Evolutionary conservation across 2,329 filamentous ascomycete species (phyloP), one percentile per base, ranked within the genome.

Genomic region (Fusarium subglutinans): DNA sequence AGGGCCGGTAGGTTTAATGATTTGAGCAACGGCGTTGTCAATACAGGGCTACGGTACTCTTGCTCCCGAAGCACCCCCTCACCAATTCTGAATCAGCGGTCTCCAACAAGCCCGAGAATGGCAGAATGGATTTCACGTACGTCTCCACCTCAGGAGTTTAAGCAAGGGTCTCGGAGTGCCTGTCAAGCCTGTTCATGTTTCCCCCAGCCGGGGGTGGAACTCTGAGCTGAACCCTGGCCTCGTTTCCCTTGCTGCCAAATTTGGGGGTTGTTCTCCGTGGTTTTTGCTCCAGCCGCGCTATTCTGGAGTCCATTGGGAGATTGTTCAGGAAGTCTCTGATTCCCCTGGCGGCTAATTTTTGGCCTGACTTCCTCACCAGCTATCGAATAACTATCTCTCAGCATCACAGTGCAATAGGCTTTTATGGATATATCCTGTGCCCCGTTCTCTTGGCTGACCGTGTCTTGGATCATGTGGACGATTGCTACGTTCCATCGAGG

Each of bases 261-360:
- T 47, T 70, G 68, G 58, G 58, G 57, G 35, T 28, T 40, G 28
- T 24, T 26, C 65, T 66, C 38, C 55, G 38, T 62, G 37, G 26
- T 13, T 60, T 69, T 60, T 60, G n/a, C 60, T 55, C 44, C 43
- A 41, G 18, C 51, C 48, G 56, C 66, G 54, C 59, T n/a, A 28
- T 24, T 33, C 54, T 66, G 57, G 53, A 56, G 54, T 41, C 22
- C 37, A n/a, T 35, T 30, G 47, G 59, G 51, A 35, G 20, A 45
- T 59, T 69, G 33, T 54, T 44, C n/a, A 41, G 28, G n/a, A 37
- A 41, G 6, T 55, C 37, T 54, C 53, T 38, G 60, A 56, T 45
- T 74, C 63, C 18, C 41, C 45, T 61, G 51, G 53, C 56, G 56
- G 63, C 67, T 72, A 66, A 65, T 59, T 40, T 57, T 51, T 26